Conservation (phyloP, 2,329 filamentous ascomycete genomes). For the Beauveria medogensis region DNA sequence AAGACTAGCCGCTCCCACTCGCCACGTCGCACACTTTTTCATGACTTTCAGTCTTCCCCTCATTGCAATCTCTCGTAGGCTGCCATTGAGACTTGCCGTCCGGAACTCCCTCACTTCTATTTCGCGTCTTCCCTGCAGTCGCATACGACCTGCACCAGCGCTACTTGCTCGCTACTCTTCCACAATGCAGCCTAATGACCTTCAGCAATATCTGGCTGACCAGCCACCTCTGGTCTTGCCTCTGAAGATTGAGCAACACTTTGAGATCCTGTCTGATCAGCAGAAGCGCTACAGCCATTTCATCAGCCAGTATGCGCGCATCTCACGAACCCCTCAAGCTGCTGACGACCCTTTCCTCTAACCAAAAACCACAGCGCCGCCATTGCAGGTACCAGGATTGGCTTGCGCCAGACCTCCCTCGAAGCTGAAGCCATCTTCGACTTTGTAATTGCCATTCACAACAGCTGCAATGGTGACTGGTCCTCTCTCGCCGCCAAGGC, state of each 20-base stretch:
- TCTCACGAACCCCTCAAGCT: background rate
- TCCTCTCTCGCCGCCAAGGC: constrained; percentile 56
- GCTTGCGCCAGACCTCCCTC: constrained; percentile 72
- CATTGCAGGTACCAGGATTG: constrained; percentile 68
- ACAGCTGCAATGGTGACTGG: constrained; percentile 62
- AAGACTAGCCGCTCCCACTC: constrained; percentile 13
- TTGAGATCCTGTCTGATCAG: constrained; percentile 64
- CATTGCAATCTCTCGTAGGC: constrained; percentile 27
- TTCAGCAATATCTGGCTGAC: constrained; percentile 80
- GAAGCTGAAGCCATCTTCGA: constrained; percentile 78
- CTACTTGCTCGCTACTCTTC: constrained; percentile 13
- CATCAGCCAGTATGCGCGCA: constrained; percentile 59
- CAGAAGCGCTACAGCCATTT: constrained; percentile 90
- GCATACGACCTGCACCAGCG: constrained; percentile 16
- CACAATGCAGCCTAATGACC: constrained; percentile 51
- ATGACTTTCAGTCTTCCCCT: constrained; percentile 28
- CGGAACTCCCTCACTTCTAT: background rate
- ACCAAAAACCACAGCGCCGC: constrained; percentile 49
- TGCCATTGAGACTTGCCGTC: constrained; percentile 18
- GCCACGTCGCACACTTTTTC: constrained; percentile 14
- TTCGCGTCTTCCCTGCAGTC: background rate
- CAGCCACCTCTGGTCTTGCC: constrained; percentile 81
- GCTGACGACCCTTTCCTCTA: constrained; percentile 35
- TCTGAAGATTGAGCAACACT: constrained; percentile 87
- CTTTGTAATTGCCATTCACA: constrained; percentile 67